Conservation (phyloP, 2,329 filamentous ascomycete genomes). For the Colletotrichum sp. region DNA sequence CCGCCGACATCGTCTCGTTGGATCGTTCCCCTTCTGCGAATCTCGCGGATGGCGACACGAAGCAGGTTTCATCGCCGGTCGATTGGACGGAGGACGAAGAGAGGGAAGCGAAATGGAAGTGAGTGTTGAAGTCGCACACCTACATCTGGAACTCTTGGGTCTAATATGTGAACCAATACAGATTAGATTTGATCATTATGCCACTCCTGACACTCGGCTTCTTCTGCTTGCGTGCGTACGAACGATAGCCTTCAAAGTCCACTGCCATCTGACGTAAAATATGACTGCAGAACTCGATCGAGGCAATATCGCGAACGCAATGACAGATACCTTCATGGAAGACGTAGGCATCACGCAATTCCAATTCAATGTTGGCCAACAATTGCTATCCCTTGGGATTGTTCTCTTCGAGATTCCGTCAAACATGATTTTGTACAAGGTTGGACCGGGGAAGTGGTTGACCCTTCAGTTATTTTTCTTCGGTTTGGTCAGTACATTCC, state of each 20-base stretch:
- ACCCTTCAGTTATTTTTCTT: slow-evolving; percentile 58
- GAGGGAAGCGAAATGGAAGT: slow-evolving; percentile 42
- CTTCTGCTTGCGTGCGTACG: slow-evolving; percentile 43
- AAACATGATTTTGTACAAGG: slow-evolving; percentile 50
- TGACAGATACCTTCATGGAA: slow-evolving; percentile 48
- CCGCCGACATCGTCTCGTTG: background rate
- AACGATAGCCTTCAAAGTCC: background rate
- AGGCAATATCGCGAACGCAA: slow-evolving; percentile 39
- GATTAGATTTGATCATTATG: slow-evolving; percentile 46
- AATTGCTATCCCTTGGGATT: slow-evolving; percentile 54
- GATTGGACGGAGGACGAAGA: slow-evolving; percentile 43
- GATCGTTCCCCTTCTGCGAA: background rate
- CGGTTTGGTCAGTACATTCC: slow-evolving; percentile 58
- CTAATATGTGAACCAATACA: slow-evolving; percentile 7
- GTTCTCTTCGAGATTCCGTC: slow-evolving; percentile 51
- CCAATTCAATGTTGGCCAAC: slow-evolving; percentile 57
- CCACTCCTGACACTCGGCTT: slow-evolving; percentile 45
- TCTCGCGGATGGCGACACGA: background rate
- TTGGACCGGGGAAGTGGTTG: slow-evolving; percentile 59
- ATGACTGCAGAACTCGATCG: slow-evolving; percentile 38
- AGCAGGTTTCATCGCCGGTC: background rate
- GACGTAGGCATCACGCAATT: slow-evolving; percentile 55
- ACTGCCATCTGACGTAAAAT: background rate
- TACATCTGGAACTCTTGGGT: background rate
- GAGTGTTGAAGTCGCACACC: slow-evolving; percentile 12